Percentiles rank a stretch among this genome's conserved stretches.
These are phyloP conservation scores for Podospora fimiseda DNA, from an alignment of 495 filamentous ascomycete species.

Conservation along the genomic window DNA sequence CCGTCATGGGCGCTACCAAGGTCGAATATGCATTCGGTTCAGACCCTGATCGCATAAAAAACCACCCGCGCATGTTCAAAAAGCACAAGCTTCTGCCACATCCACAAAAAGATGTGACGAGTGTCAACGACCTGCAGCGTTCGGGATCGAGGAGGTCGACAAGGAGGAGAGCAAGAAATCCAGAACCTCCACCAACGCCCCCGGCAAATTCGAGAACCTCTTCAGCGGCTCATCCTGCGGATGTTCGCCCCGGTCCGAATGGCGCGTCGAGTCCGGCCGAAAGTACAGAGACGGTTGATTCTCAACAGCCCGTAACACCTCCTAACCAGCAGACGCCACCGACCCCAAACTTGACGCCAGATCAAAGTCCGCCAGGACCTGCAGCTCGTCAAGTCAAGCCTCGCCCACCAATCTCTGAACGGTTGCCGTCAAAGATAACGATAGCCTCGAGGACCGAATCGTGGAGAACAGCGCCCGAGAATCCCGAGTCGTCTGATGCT, in stretches of 20 bases:
- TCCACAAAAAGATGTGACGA: conserved; percentile 31
- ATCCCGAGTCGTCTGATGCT: conserved; percentile 54
- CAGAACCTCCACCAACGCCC: conserved; percentile 47
- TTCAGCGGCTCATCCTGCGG: conserved; percentile 37
- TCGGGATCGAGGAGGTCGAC: conserved; percentile 13
- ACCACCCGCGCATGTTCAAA: conserved; percentile 41
- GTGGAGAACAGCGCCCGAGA: conserved; percentile 65
- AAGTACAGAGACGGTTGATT: conserved; percentile 24
- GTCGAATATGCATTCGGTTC: conserved; percentile 13
- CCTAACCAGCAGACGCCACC: conserved; percentile 60
- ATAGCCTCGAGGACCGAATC: conserved; percentile 60
- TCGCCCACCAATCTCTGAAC: conserved; percentile 34
- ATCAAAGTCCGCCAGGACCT: conserved; percentile 60
- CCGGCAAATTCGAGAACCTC: conserved; percentile 48
- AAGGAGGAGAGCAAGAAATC: conserved; percentile 24
- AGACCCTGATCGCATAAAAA: conserved; percentile 11
- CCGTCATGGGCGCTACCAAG: conserved; percentile 20
- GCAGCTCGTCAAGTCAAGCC: conserved; percentile 29
- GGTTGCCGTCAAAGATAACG: conserved; percentile 40
- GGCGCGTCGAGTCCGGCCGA: conserved; percentile 27
- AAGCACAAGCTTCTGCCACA: conserved; percentile 51
- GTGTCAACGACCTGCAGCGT: conserved; percentile 10
- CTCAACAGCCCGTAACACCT: conserved; percentile 46
- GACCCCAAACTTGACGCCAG: conserved; percentile 64
- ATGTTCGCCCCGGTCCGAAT: conserved; percentile 24